Base-by-base conservation (phyloP, 495 filamentous ascomycete genomes). In the Daldinia vernicosa region DNA sequence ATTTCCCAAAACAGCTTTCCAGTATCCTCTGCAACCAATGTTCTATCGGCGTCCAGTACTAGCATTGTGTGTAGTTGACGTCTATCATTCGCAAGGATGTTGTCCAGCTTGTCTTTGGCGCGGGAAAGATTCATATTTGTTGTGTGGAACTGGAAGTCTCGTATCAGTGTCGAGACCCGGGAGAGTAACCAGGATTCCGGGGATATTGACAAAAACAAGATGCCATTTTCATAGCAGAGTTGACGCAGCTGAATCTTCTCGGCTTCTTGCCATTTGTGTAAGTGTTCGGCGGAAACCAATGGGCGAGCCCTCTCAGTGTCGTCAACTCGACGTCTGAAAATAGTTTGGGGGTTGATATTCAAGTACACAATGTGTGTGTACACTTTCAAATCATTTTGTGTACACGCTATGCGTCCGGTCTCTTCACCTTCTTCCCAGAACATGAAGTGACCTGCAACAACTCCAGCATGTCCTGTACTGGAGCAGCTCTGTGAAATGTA, bases 331-430 rank as follows among this genome's bases (percentile, higher is more conserved):
- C 81, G 83, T 45, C 77, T 37, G 1, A 39, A 63, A 24, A 88
- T 63, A 2, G 77, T 22, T 3, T 82, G 75, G 0, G 80, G 64
- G 9, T 77, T 66, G n/a, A 81, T 61, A 52, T 89, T 76, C 60
- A 91, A 70, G 72, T 91, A 90, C 6, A 91, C 47, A 19, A 92
- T 87, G 69, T 91, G 89, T 0, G 87, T 88, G 71, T 82, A 91
- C 0, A 71, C 77, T 0, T 83, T 45, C 19, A 85, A 51, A 73
- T 91, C 89, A 24, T 66, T 74, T 33, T 77, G 30, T 9, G 87
- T 89, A 52, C 71, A 79, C 3, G 88, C 82, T 24, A 61, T 14
- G 0, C 66, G 32, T 63, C 71, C 77, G 7, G 32, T 24, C 26
- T 77, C 73, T 30, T 82, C 75, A 5, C 78, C 79, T 51, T 84